A percentile compares a stretch with the other conserved stretches of the same genome.
These are phyloP conservation scores for Oryza punctata DNA, from an alignment of 176 grass and related monocot genomes.

Conservation along the genomic window DNA sequence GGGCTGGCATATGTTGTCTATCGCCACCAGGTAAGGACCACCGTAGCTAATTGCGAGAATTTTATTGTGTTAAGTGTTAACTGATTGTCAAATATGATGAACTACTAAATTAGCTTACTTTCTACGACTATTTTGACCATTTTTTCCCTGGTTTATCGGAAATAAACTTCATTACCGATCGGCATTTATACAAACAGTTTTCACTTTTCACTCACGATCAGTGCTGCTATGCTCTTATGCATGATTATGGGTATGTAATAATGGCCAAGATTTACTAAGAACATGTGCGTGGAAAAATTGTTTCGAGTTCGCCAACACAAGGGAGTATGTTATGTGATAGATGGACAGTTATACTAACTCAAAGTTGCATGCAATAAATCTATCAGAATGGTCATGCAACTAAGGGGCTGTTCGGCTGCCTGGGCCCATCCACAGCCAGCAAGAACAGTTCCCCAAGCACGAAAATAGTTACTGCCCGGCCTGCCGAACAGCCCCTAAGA, in stretches of 20 bases:
- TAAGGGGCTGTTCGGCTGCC: background rate
- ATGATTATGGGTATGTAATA: background rate
- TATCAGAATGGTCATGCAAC: background rate
- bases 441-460: too few species aligned
- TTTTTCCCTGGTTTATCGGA: background rate
- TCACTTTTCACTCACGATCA: background rate
- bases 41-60: background rate
- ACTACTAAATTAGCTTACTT: background rate
- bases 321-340: background rate
- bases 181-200: background rate
- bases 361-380: background rate
- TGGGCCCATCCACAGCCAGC: too few species aligned
- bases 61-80: background rate
- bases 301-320: background rate
- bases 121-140: background rate
- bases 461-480: too few species aligned
- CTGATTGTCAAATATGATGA: background rate
- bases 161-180: background rate
- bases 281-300: background rate
- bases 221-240: background rate
- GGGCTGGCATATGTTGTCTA: constrained; percentile 82
- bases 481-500: background rate
- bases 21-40: constrained; percentile 74
- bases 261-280: background rate
- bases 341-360: background rate